These are phyloP conservation scores for Aspergillus ostianus DNA, from an alignment of 495 filamentous ascomycete genomes.

Conservation along the genomic window DNA sequence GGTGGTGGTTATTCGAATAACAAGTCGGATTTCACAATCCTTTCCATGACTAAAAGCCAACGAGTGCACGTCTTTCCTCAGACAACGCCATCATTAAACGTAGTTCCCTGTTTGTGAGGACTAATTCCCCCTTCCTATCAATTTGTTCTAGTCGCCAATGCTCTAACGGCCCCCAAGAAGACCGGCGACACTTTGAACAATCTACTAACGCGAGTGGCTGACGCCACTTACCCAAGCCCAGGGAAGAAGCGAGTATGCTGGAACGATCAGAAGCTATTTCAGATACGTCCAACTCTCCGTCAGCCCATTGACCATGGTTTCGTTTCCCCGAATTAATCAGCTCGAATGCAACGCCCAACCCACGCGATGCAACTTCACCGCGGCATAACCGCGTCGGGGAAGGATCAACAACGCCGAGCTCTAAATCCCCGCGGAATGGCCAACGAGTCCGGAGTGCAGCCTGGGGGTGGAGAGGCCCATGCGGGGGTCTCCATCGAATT, in stretches of 20 bases:
- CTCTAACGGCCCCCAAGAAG: not conserved
- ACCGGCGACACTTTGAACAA: too few relatives aligned
- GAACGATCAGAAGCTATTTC: not conserved
- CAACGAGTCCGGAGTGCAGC: not conserved
- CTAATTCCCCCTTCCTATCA: not conserved
- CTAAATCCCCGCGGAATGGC: not conserved
- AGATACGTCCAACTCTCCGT: not conserved
- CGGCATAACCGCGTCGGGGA: not conserved
- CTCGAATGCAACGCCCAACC: not conserved
- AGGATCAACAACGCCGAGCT: not conserved
- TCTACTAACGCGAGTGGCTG: not conserved
- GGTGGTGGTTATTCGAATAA: not conserved
- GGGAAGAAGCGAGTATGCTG: not conserved
- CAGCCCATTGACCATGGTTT: not conserved
- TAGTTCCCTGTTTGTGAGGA: not conserved
- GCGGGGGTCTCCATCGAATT: not conserved
- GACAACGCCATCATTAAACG: not conserved
- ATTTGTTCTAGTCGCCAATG: not conserved
- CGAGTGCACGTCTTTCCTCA: not conserved
- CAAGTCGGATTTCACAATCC: not conserved
- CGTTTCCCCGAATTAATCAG: not conserved
- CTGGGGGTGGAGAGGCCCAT: constrained; percentile 3
- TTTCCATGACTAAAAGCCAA: not conserved
- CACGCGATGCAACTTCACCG: not conserved
- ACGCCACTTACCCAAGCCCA: not conserved